Percentiles rank a stretch among this genome's conserved stretches.
Evolutionary conservation across 2,329 filamentous ascomycete species (phyloP).

Genomic region (Phaeoacremonium minimum): DNA sequence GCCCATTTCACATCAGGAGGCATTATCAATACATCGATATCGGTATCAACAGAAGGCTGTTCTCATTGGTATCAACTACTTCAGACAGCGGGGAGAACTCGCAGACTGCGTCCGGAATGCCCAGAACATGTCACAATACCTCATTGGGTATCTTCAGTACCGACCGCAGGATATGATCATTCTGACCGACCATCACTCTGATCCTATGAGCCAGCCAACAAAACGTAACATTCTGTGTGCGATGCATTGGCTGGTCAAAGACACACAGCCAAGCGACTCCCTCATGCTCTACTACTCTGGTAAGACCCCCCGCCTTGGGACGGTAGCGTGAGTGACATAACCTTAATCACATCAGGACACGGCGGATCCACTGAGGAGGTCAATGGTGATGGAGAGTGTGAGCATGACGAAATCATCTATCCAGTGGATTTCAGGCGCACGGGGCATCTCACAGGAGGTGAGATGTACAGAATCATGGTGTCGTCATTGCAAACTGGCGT

Average conservation of each 20-base stretch:
- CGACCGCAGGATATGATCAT: conserved; percentile 96
- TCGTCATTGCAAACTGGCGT: conserved; percentile 51
- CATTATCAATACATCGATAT: too few relatives aligned
- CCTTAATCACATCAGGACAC: conserved; percentile 47
- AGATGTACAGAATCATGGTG: conserved; percentile 74
- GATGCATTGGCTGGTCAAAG: conserved; percentile 98
- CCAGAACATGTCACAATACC: conserved; percentile 90
- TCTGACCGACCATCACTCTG: conserved; percentile 93
- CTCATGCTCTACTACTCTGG: conserved; percentile 97
- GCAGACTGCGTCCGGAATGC: conserved; percentile 96
- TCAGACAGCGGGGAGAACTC: conserved; percentile 84
- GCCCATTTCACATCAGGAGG: too few relatives aligned
- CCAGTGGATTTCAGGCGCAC: conserved; percentile 77
- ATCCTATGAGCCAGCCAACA: conserved; percentile 93
- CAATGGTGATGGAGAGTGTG: conserved; percentile 77
- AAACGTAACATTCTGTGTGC: conserved; percentile 92
- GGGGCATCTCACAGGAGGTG: conserved; percentile 78
- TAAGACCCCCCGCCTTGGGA: conserved; percentile 34
- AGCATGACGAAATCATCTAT: conserved; percentile 80
- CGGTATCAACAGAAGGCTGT: too few relatives aligned
- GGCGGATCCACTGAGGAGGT: conserved; percentile 78
- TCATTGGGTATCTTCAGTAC: conserved; percentile 87
- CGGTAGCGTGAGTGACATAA: background rate
- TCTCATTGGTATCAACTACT: conserved; percentile 95
- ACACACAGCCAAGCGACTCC: conserved; percentile 86